phyloP scores from a whole-genome alignment of 768 basidiomycete genomes.

The Suillus discolor region DNA sequence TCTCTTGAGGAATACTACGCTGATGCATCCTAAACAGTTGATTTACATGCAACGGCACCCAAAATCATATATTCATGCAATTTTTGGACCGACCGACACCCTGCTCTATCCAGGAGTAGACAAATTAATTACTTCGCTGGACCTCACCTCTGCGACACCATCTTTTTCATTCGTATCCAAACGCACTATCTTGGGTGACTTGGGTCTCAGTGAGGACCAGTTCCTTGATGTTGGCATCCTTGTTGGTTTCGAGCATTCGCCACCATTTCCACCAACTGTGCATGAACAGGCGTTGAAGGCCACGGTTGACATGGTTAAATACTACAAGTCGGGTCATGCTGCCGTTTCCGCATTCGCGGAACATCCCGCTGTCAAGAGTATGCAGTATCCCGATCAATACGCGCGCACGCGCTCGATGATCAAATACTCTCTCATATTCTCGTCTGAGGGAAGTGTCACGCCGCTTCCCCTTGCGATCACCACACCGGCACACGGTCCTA shows the following conservation, averaged over 20 bases:
- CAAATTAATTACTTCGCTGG: constrained; percentile 86
- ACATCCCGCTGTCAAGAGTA: constrained; percentile 79
- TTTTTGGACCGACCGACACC: constrained; percentile 89
- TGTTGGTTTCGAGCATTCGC: constrained; percentile 83
- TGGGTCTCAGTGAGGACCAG: constrained; percentile 79
- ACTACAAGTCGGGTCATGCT: constrained; percentile 87
- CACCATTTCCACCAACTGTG: constrained; percentile 78
- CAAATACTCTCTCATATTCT: constrained; percentile 88
- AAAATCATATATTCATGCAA: constrained; percentile 92
- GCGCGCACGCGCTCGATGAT: constrained; percentile 90
- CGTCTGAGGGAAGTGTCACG: constrained; percentile 80
- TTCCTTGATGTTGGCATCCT: constrained; percentile 94
- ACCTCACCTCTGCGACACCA: constrained; percentile 67
- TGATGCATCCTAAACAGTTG: constrained; percentile 54
- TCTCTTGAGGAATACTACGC: background rate
- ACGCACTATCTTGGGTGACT: constrained; percentile 63
- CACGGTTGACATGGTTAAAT: constrained; percentile 89
- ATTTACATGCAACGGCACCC: constrained; percentile 93
- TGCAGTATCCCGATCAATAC: constrained; percentile 83
- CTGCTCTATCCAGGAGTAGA: constrained; percentile 88
- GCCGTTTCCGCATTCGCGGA: constrained; percentile 78
- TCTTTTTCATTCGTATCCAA: constrained; percentile 88
- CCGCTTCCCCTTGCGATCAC: constrained; percentile 77
- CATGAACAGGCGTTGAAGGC: constrained; percentile 84
- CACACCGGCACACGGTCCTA: constrained; percentile 51